phyloP scores from a whole-genome alignment of 768 basidiomycete species.

The Boletus subcaerulescens region DNA sequence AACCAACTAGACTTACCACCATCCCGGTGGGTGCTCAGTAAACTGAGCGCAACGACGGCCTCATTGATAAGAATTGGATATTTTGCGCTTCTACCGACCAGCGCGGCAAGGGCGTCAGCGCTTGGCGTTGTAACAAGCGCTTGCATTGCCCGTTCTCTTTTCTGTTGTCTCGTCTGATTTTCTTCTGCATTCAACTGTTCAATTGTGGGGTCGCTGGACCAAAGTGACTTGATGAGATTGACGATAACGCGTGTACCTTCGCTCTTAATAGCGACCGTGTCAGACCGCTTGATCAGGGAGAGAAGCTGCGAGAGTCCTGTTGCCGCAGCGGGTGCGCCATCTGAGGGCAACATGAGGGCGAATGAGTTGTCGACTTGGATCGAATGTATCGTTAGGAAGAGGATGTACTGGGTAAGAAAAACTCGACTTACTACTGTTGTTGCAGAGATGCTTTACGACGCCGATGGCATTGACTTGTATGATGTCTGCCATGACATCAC shows the following conservation, averaged over 20 bases:
- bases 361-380: constrained; percentile 44
- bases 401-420: constrained; percentile 17
- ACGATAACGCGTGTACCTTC: constrained; percentile 89
- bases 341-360: constrained; percentile 48
- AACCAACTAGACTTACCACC: constrained; percentile 51
- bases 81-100: constrained; percentile 73
- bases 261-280: constrained; percentile 78
- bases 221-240: constrained; percentile 78
- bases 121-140: constrained; percentile 51
- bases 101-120: constrained; percentile 59
- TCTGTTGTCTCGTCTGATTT: constrained; percentile 42
- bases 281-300: constrained; percentile 71
- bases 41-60: constrained; percentile 75
- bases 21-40: constrained; percentile 62
- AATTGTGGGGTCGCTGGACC: constrained; percentile 47
- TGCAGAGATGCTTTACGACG: constrained; percentile 85
- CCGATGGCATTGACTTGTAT: constrained; percentile 89
- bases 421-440: constrained; percentile 56
- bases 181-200: constrained; percentile 32
- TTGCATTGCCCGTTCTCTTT: constrained; percentile 52
- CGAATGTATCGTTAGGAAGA: constrained; percentile 21
- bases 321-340: constrained; percentile 26
- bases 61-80: constrained; percentile 89
- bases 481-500: constrained; percentile 79
- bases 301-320: constrained; percentile 69